Evolutionary conservation across 2,329 filamentous ascomycete species (phyloP).

Genomic region (Metarhizium anisopliae): DNA sequence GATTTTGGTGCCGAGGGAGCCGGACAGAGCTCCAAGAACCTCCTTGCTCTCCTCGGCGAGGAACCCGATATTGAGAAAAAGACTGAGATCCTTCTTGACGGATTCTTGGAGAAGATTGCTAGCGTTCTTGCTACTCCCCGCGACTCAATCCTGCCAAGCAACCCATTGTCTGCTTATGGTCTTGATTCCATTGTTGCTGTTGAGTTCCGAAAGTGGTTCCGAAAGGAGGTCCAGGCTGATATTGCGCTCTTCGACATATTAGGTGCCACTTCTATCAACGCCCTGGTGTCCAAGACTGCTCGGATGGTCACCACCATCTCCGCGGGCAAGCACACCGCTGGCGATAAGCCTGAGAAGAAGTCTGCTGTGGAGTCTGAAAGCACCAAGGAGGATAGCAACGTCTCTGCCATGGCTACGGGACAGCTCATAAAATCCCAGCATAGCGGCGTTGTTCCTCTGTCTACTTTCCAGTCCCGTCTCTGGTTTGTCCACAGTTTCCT

Average conservation of each 20-base stretch:
- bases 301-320: constrained; percentile 11
- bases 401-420: constrained; percentile 14
- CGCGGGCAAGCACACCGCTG: constrained; percentile 8
- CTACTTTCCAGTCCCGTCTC: constrained; percentile 17
- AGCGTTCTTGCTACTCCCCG: constrained; percentile 7
- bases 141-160: constrained; percentile 8
- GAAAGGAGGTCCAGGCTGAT: constrained; percentile 10
- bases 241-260: constrained; percentile 15
- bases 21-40: constrained; percentile 11
- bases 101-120: constrained; percentile 13
- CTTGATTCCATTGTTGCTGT: constrained; percentile 15
- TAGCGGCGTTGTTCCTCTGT: constrained; percentile 11
- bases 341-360: constrained; percentile 11
- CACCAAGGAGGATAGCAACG: constrained; percentile 4
- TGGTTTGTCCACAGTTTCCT: constrained; percentile 18
- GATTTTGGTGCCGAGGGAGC: constrained; percentile 10
- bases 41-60: constrained; percentile 8
- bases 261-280: constrained; percentile 8
- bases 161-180: constrained; percentile 13
- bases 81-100: constrained; percentile 8
- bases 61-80: constrained; percentile 7
- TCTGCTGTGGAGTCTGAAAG: constrained; percentile 3
- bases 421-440: constrained; percentile 10
- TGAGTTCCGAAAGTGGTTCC: constrained; percentile 15
- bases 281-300: constrained; percentile 13